phyloP scores from a whole-genome alignment of 176 grass and related monocot genomes.

The Themeda triandra region DNA sequence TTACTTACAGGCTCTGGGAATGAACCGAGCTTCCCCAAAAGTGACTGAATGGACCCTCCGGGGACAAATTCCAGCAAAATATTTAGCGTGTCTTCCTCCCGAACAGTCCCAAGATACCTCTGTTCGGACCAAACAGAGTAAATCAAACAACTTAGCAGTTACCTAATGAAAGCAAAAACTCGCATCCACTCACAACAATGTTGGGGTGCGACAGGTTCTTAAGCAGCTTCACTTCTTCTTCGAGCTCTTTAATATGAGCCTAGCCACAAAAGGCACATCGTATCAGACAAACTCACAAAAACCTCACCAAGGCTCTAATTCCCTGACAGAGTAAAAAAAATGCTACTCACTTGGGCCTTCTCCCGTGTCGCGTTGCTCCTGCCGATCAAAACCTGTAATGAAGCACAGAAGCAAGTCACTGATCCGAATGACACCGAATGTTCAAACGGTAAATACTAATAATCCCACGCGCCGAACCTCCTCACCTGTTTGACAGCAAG shows the following conservation, averaged over 20 bases:
- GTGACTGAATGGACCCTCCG: constrained; percentile 95
- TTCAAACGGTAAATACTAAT: neutral
- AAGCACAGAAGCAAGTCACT: constrained; percentile 6
- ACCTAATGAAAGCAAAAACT: neutral
- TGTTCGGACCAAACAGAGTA: constrained; percentile 22
- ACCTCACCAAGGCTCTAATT: neutral
- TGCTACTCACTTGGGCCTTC: constrained; percentile 84
- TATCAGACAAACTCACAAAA: constrained; percentile 18
- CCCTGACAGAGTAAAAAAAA: neutral
- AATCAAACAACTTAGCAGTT: constrained; percentile 16
- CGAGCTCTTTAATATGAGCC: constrained; percentile 92
- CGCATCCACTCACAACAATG: constrained; percentile 79
- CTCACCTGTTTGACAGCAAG: constrained; percentile 89
- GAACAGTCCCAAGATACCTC: constrained; percentile 94
- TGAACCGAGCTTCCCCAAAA: constrained; percentile 86
- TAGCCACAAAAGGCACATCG: constrained; percentile 18
- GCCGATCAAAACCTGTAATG: constrained; percentile 75
- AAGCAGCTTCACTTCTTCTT: constrained; percentile 98
- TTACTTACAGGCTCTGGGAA: constrained; percentile 86
- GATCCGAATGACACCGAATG: neutral
- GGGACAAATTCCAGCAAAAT: constrained; percentile 97
- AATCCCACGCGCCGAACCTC: neutral
- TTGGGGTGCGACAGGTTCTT: constrained; percentile 93
- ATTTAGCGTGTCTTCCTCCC: constrained; percentile 87
- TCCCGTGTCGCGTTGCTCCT: constrained; percentile 77